Evolutionary conservation across 2,329 filamentous ascomycete genomes (phyloP).

Genomic region (Clarireedia paspali): DNA sequence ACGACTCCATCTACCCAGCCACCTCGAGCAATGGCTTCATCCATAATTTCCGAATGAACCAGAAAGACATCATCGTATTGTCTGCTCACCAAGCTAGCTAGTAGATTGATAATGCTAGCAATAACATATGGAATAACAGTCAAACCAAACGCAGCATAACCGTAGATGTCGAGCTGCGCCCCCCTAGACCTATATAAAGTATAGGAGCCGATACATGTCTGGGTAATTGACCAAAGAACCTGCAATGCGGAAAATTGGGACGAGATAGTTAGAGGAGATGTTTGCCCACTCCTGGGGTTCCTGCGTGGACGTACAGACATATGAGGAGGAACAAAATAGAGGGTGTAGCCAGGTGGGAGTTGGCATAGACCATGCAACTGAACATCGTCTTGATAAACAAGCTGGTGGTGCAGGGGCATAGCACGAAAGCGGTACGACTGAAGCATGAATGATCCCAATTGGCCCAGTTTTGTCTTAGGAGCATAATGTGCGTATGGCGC

Average conservation of each 20-base stretch:
- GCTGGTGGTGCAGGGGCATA: neutral
- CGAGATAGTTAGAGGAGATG: neutral
- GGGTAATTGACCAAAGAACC: neutral
- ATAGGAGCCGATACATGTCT: neutral
- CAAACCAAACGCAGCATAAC: slow-evolving; percentile 8
- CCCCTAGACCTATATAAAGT: slow-evolving; percentile 2
- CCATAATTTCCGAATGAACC: slow-evolving; percentile 5
- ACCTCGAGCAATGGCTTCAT: slow-evolving; percentile 1
- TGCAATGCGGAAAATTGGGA: neutral
- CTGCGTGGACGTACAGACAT: neutral
- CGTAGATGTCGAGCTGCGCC: slow-evolving; percentile 1
- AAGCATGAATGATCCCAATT: neutral
- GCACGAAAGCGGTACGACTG: neutral
- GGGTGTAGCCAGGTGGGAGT: neutral
- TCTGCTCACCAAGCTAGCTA: neutral
- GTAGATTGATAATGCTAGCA: slow-evolving; percentile 3
- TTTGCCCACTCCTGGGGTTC: neutral
- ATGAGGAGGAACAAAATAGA: neutral
- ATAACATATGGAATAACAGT: slow-evolving; percentile 9
- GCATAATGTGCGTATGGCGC: neutral
- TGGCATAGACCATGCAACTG: neutral
- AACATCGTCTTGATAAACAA: neutral
- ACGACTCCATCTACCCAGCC: neutral
- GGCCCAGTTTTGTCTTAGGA: neutral
- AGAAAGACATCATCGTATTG: slow-evolving; percentile 1